Conservation (phyloP, 1,284 basidiomycete genomes). For the Puccinia horiana region DNA sequence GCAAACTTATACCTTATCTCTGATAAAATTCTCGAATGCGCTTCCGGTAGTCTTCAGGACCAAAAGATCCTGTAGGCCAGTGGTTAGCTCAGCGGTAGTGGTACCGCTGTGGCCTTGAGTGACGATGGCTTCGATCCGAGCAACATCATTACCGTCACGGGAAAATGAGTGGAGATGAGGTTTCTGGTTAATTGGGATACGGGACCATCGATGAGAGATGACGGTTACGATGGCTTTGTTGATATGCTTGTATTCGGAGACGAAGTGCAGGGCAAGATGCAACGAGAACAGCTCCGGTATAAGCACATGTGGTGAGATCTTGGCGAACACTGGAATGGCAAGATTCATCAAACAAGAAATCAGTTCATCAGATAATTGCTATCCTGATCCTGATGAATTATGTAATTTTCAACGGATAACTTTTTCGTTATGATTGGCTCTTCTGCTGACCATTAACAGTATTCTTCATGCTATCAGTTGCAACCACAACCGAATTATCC, state of each 20-base stretch:
- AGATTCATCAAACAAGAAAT: not conserved
- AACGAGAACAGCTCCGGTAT: constrained; percentile 81
- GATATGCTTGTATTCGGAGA: constrained; percentile 70
- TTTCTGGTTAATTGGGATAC: constrained; percentile 67
- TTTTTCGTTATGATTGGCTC: not conserved
- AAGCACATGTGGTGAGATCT: constrained; percentile 79
- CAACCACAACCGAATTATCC: constrained; percentile 55
- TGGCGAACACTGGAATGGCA: constrained; percentile 71
- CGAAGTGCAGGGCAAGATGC: constrained; percentile 79
- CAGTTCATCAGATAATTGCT: not conserved
- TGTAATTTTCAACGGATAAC: not conserved
- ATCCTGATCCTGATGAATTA: constrained; percentile 15
- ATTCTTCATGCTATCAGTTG: constrained; percentile 73
- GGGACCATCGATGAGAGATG: constrained; percentile 80
- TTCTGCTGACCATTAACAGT: constrained; percentile 68
- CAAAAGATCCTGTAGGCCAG: constrained; percentile 75
- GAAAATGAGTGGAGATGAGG: constrained; percentile 79
- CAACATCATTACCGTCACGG: constrained; percentile 84
- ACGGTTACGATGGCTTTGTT: constrained; percentile 73
- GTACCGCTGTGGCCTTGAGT: constrained; percentile 65
- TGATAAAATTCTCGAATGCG: constrained; percentile 77
- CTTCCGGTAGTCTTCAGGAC: constrained; percentile 89
- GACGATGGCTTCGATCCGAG: constrained; percentile 66
- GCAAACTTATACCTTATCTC: constrained; percentile 66
- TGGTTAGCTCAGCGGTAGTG: constrained; percentile 65